A percentile compares a stretch with the other conserved stretches of the same genome.
These are phyloP conservation scores for Delitschia confertaspora DNA, from an alignment of 495 filamentous ascomycete species.

Conservation along the genomic window DNA sequence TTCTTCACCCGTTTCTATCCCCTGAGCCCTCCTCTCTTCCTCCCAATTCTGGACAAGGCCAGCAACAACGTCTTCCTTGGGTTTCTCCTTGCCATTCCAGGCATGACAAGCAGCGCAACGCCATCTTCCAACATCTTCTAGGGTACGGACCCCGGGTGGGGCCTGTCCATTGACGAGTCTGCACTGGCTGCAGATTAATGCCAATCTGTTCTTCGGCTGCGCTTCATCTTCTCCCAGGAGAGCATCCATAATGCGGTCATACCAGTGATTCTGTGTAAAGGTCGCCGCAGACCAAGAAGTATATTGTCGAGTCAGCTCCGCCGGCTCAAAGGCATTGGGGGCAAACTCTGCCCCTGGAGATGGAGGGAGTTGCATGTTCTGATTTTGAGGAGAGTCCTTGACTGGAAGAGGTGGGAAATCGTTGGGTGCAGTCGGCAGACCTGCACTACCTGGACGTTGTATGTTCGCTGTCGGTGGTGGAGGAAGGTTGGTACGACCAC, in stretches of 20 bases:
- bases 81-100: constrained; percentile 72
- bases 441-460: constrained; percentile 25
- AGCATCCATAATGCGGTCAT: constrained; percentile 85
- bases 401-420: constrained; percentile 17
- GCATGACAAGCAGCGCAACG: constrained; percentile 74
- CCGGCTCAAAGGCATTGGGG: constrained; percentile 46
- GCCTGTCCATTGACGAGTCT: constrained; percentile 93
- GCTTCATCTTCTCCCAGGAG: constrained; percentile 94
- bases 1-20: constrained; percentile 6
- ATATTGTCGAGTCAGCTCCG: constrained; percentile 36
- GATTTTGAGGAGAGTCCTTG: constrained; percentile 16
- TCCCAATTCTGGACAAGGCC: constrained; percentile 12
- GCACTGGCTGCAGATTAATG: constrained; percentile 74
- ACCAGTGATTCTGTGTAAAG: constrained; percentile 63
- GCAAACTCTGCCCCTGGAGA: constrained; percentile 43
- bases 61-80: constrained; percentile 10
- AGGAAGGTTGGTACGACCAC: constrained; percentile 49
- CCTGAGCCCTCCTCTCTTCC: constrained; percentile 9
- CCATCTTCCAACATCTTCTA: constrained; percentile 81
- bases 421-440: constrained; percentile 17
- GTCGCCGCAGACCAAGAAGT: constrained; percentile 39
- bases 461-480: constrained; percentile 90
- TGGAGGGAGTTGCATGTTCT: constrained; percentile 2
- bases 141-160: constrained; percentile 68
- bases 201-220: constrained; percentile 79